Base-by-base conservation (phyloP, 2,329 filamentous ascomycete genomes). In the Xylariomycetidae sp. region DNA sequence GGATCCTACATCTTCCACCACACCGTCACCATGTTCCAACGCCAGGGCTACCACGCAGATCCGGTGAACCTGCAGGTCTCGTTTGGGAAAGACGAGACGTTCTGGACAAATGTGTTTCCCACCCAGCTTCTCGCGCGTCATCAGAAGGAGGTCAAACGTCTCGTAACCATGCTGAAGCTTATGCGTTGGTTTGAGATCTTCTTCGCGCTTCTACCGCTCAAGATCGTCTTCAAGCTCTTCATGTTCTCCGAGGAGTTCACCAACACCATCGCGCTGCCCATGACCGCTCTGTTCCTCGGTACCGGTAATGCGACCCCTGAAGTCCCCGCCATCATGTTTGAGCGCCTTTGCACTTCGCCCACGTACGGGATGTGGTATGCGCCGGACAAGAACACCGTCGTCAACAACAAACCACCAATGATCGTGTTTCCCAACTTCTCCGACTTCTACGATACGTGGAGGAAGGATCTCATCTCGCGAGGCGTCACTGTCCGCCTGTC, bases 301-400 rank as follows among this genome's bases (percentile, higher is more conserved):
- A 58, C 56, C 2, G 54, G 56, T 9, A 58, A 58, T 31, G 54
- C 53, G 3, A 58, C 56, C 9, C 54, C 54, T 4, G 51, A 58
- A 17, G 53, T 56, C 3, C 56, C 54, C 13, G 32, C 54, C 23
- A 46, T 57, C 41, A 56, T 58, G 56, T 54, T 58, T 27, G 56
- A 58, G 36, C 42, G 56, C 8, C 45, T 58, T 9, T 58, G 54
- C 35, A 58, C 54, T 3, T 56, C 56, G 26, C 70, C 71, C 0
- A 76, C 72, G 2, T 74, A 74, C 38, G 72, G 72, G 27, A 74
- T 77, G 70, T 77, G 72, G 72, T 75, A 73, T 44, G 65, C 70
- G 16, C 32, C 49, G 13, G 51, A 58, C 31, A 41, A 38, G 23
- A 42, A 56, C 29, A 48, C 51, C 3, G 34, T 61, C 33, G 48